A percentile compares a stretch with the other conserved stretches of the same genome.
Evolutionary conservation across 106 monocot species (phyloP).

Genomic region (Xerophyta viscosa): DNA sequence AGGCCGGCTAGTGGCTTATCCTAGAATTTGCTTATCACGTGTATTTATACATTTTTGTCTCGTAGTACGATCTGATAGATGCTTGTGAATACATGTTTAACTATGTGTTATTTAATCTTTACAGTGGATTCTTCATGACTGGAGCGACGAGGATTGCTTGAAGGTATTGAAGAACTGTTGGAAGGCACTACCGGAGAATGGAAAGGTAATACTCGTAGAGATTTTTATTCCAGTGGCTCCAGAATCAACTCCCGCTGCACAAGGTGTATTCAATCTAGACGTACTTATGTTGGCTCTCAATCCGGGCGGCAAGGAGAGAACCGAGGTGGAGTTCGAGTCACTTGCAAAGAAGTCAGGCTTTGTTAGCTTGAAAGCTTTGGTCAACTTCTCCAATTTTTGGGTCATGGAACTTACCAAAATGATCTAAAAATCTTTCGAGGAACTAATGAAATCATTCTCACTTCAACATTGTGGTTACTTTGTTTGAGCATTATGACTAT

Average conservation of each 20-base stretch:
- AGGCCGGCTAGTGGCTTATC: too few species aligned
- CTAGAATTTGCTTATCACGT: too few species aligned
- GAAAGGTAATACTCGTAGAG: slow-evolving; percentile 22
- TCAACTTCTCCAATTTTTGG: not conserved
- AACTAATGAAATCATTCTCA: too few species aligned
- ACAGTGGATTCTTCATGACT: slow-evolving; percentile 32
- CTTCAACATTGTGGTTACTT: too few species aligned
- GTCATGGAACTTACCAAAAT: slow-evolving; percentile 15
- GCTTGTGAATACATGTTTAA: too few species aligned
- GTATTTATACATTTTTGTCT: not conserved
- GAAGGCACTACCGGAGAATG: slow-evolving; percentile 22
- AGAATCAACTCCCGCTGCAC: not conserved
- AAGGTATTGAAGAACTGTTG: slow-evolving; percentile 26
- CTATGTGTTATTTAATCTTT: too few species aligned
- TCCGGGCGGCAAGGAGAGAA: slow-evolving; percentile 20
- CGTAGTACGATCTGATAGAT: not conserved
- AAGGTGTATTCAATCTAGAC: not conserved
- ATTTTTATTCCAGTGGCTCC: slow-evolving; percentile 12
- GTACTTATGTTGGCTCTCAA: slow-evolving; percentile 11
- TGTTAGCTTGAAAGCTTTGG: not conserved
- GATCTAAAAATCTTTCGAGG: too few species aligned
- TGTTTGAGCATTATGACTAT: too few species aligned
- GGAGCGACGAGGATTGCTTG: slow-evolving; percentile 20
- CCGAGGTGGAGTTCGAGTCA: slow-evolving; percentile 11
- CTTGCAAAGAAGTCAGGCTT: slow-evolving; percentile 6